Conservation (phyloP, 768 basidiomycete species). For the Boletus reticuloceps region DNA sequence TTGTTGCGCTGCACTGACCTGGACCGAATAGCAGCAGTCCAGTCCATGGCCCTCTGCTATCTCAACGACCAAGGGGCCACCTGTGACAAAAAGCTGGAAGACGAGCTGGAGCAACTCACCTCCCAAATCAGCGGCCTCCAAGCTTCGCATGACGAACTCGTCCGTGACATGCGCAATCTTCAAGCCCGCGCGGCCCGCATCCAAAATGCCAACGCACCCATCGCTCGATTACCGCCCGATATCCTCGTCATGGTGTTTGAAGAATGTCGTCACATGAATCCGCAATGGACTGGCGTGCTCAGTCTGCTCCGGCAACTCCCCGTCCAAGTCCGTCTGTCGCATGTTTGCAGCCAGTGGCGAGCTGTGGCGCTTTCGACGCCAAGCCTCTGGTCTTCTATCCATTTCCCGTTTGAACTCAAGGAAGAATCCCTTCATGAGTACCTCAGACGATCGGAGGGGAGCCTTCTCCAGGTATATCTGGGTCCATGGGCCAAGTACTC, state of each 20-base stretch:
- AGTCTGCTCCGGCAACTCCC: constrained; percentile 32
- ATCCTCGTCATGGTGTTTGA: constrained; percentile 33
- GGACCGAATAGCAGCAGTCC: constrained; percentile 3
- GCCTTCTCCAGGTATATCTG: constrained; percentile 32
- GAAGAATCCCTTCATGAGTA: constrained; percentile 32
- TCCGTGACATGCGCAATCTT: constrained; percentile 24
- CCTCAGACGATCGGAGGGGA: constrained; percentile 30
- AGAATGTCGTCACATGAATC: constrained; percentile 30
- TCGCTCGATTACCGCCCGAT: constrained; percentile 31
- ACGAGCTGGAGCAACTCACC: constrained; percentile 28
- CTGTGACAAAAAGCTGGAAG: constrained; percentile 1
- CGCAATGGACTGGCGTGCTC: constrained; percentile 33
- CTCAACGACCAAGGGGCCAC: constrained; percentile 14
- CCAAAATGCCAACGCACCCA: constrained; percentile 28
- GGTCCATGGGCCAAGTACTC: constrained; percentile 33
- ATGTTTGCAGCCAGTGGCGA: constrained; percentile 35
- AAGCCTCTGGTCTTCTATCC: constrained; percentile 35
- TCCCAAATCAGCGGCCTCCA: constrained; percentile 26
- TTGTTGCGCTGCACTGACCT: constrained; percentile 3
- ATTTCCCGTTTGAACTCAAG: constrained; percentile 29
- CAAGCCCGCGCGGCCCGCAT: constrained; percentile 30
- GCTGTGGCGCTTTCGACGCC: constrained; percentile 33
- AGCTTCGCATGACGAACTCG: constrained; percentile 28
- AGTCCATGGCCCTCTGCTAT: constrained; percentile 26
- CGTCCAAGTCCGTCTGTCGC: constrained; percentile 33